Percentiles rank a stretch among this genome's conserved stretches.
Conservation (phyloP, 306 rosid genomes). For the Acacia confusa region DNA sequence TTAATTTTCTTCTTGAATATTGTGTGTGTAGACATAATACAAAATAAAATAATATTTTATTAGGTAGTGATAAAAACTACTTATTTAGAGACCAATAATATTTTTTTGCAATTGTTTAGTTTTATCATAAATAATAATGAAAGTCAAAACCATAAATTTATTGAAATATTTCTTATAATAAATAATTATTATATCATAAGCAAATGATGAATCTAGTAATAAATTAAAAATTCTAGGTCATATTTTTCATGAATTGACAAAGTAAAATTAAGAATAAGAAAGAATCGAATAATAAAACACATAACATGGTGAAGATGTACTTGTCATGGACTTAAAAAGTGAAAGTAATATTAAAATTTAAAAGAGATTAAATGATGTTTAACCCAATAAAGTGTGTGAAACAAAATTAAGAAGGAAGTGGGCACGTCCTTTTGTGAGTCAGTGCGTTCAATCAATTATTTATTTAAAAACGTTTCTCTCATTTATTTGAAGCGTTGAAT, state of each 20-base stretch:
- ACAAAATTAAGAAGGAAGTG: constrained; percentile 48
- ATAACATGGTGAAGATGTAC: not conserved
- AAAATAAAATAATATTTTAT: not conserved
- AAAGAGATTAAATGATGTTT: not conserved
- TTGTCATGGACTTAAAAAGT: not conserved
- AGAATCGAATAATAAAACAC: not conserved
- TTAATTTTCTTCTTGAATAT: not conserved
- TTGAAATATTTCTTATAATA: not conserved
- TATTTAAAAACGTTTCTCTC: too few relatives aligned
- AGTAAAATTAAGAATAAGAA: too few relatives aligned
- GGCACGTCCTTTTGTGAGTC: constrained; percentile 55
- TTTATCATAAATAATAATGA: not conserved
- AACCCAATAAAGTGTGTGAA: constrained; percentile 37
- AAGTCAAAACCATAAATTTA: not conserved
- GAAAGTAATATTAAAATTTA: not conserved
- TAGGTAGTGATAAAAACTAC: not conserved
- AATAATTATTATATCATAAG: not conserved
- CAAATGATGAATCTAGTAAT: not conserved
- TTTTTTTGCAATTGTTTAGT: not conserved
- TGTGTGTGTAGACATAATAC: not conserved
- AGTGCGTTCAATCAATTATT: constrained; percentile 30
- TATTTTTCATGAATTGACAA: not conserved
- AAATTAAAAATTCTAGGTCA: not conserved
- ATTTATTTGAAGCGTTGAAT: too few relatives aligned
- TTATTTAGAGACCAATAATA: not conserved